phyloP scores from a whole-genome alignment of 78 protist species.

The Guillardia theta region DNA sequence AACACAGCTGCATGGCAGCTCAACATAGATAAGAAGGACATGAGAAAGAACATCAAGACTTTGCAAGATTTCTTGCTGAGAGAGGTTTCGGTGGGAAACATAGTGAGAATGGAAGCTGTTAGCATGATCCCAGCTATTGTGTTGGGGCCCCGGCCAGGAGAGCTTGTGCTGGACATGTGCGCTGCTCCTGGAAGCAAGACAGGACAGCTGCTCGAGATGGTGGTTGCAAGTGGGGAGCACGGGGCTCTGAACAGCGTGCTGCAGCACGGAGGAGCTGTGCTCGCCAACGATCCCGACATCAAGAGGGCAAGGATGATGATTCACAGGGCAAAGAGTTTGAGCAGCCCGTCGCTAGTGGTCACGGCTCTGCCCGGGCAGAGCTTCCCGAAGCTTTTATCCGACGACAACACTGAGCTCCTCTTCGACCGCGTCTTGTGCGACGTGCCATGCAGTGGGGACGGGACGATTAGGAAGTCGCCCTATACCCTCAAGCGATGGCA shows the following conservation, averaged over 20 bases:
- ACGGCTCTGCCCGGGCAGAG: constrained; percentile 83
- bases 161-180: constrained; percentile 91
- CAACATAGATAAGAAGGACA: background rate
- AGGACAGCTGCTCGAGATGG: constrained; percentile 86
- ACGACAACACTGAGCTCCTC: background rate
- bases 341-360: constrained; percentile 56
- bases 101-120: constrained; percentile 68
- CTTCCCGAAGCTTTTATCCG: constrained; percentile 45
- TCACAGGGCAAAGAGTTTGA: constrained; percentile 48
- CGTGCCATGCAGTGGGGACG: constrained; percentile 76
- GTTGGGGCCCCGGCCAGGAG: background rate
- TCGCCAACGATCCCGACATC: constrained; percentile 94
- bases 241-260: background rate
- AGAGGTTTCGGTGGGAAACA: constrained; percentile 41
- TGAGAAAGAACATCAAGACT: background rate
- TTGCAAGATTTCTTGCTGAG: background rate
- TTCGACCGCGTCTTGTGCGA: constrained; percentile 66
- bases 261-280: constrained; percentile 55
- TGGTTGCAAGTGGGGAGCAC: background rate
- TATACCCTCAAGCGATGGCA: constrained; percentile 85
- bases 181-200: constrained; percentile 99
- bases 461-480: constrained; percentile 89
- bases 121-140: constrained; percentile 57
- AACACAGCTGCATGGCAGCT: background rate
- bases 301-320: constrained; percentile 88